A percentile compares a stretch with the other conserved stretches of the same genome.
Conservation (phyloP, 2,329 filamentous ascomycete species). For the Zymoseptoria passerinii region DNA sequence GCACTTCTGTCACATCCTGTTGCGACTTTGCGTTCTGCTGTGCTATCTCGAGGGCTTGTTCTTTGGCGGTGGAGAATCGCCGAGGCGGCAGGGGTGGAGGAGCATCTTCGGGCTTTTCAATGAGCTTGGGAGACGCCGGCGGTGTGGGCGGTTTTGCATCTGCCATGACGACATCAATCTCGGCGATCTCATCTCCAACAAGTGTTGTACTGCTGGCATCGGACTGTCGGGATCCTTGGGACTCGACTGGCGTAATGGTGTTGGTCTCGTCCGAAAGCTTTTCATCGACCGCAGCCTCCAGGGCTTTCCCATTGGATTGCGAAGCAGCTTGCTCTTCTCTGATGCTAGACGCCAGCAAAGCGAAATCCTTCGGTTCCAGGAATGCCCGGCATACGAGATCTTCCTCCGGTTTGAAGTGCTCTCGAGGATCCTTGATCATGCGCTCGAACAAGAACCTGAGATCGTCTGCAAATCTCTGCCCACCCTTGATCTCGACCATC, state of each 20-base stretch:
- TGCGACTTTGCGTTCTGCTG: constrained; percentile 55
- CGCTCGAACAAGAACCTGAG: constrained; percentile 29
- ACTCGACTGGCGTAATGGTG: neutral
- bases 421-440: constrained; percentile 28
- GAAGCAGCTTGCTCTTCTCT: constrained; percentile 8
- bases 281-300: constrained; percentile 13
- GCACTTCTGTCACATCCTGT: constrained; percentile 93
- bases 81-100: constrained; percentile 47
- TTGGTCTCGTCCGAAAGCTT: constrained; percentile 5
- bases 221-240: constrained; percentile 7
- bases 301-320: constrained; percentile 2
- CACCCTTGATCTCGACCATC: constrained; percentile 27
- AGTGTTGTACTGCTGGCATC: constrained; percentile 23
- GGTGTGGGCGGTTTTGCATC: constrained; percentile 22
- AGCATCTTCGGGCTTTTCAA: constrained; percentile 34
- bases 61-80: constrained; percentile 19
- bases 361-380: constrained; percentile 23
- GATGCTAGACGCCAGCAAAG: constrained; percentile 13
- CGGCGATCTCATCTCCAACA: constrained; percentile 8
- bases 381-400: constrained; percentile 31
- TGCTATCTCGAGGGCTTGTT: constrained; percentile 39
- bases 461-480: constrained; percentile 29
- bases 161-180: constrained; percentile 16
- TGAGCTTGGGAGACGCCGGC: constrained; percentile 30
- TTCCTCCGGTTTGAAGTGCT: constrained; percentile 27